Conservation (phyloP, 1,284 basidiomycete species). For the Singerocomus rubriflavus region DNA sequence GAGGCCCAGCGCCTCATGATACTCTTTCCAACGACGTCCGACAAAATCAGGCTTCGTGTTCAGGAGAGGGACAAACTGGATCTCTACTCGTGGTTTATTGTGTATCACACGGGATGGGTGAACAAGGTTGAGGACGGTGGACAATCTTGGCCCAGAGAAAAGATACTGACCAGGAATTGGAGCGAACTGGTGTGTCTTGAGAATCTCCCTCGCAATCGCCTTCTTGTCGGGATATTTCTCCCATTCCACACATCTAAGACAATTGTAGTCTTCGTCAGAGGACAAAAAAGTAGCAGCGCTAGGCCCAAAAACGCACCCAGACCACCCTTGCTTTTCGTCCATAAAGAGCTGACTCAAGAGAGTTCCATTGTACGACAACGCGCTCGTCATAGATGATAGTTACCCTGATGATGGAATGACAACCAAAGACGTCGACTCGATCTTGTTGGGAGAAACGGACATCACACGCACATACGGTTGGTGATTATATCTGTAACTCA, state of each 20-base stretch:
- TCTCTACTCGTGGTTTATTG: conserved; percentile 31
- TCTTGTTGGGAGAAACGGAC: not conserved
- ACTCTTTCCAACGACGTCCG: conserved; percentile 54
- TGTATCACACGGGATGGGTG: not conserved
- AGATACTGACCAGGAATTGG: conserved; percentile 16
- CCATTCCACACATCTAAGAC: conserved; percentile 18
- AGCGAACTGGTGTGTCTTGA: conserved; percentile 13
- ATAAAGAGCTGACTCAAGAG: conserved; percentile 6
- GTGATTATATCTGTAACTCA: not conserved
- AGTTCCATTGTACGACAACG: not conserved
- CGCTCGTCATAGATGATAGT: conserved; percentile 1
- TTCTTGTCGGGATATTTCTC: conserved; percentile 19
- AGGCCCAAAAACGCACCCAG: conserved; percentile 6
- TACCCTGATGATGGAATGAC: too few relatives aligned
- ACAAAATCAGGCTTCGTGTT: conserved; percentile 51
- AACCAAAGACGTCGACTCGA: too few relatives aligned
- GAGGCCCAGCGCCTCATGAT: conserved; percentile 50
- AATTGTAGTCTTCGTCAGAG: too few relatives aligned
- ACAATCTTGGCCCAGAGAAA: too few relatives aligned
- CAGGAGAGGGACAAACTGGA: conserved; percentile 49
- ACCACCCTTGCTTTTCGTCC: conserved; percentile 17
- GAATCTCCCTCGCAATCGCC: conserved; percentile 8
- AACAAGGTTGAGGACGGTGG: not conserved
- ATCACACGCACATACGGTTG: not conserved
- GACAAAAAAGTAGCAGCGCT: too few relatives aligned